These are phyloP conservation scores for Fraxinus angustifolia DNA, from an alignment of 305 asterid genomes.

Conservation along the genomic window DNA sequence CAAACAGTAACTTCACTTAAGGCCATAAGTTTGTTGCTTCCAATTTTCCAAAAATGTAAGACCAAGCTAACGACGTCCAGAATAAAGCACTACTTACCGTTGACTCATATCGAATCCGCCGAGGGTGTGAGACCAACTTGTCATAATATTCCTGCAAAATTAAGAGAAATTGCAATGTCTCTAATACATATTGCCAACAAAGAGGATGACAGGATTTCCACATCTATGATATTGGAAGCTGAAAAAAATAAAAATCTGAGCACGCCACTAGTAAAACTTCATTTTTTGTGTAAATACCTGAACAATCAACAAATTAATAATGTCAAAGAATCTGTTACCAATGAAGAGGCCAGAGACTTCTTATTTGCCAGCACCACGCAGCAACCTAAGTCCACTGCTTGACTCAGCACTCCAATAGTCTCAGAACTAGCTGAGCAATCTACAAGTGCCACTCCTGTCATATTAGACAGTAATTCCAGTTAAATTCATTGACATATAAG, in stretches of 20 bases:
- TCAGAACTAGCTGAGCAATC: slow-evolving; percentile 92
- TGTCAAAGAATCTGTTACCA: slow-evolving; percentile 40
- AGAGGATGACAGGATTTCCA: slow-evolving; percentile 8
- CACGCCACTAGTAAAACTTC: neutral
- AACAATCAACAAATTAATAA: slow-evolving; percentile 21
- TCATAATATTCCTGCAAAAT: slow-evolving; percentile 72
- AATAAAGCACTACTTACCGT: slow-evolving; percentile 56
- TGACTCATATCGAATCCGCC: slow-evolving; percentile 74
- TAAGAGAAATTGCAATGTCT: slow-evolving; percentile 17
- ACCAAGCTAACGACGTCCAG: slow-evolving; percentile 17
- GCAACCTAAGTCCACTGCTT: slow-evolving; percentile 50
- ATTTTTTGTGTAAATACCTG: slow-evolving; percentile 9
- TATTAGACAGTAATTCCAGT: slow-evolving; percentile 19
- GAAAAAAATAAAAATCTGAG: neutral
- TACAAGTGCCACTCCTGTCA: slow-evolving; percentile 65
- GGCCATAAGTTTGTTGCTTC: neutral
- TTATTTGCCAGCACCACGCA: slow-evolving; percentile 93
- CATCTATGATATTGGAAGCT: slow-evolving; percentile 6
- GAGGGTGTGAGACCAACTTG: slow-evolving; percentile 68
- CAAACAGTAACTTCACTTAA: neutral
- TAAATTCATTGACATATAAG: slow-evolving; percentile 12
- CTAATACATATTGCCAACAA: slow-evolving; percentile 7
- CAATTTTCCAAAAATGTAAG: neutral
- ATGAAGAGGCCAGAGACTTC: slow-evolving; percentile 75
- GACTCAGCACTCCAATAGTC: slow-evolving; percentile 53